These are phyloP conservation scores for Syzygium oleosum DNA, from an alignment of 345 rosid genomes.

Conservation along the genomic window DNA sequence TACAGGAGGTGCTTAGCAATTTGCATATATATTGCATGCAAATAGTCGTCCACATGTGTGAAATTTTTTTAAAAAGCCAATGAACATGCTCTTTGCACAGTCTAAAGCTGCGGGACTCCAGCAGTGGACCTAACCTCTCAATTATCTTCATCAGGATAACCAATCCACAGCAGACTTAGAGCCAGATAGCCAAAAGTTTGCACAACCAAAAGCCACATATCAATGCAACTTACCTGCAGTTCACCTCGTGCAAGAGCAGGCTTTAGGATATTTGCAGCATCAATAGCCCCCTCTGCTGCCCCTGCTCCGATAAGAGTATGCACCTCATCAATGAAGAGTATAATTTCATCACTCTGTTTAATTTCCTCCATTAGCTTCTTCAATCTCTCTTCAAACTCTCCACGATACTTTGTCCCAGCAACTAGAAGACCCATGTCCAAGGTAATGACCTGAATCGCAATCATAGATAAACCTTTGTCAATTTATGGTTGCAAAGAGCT, in stretches of 20 bases:
- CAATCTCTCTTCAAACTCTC: conserved; percentile 95
- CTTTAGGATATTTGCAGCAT: conserved; percentile 98
- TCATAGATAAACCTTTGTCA: neutral
- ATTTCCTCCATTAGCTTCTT: conserved; percentile 99
- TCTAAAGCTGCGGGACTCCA: neutral
- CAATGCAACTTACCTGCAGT: conserved; percentile 61
- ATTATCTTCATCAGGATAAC: neutral
- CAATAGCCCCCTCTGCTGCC: conserved; percentile 99
- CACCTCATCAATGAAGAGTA: conserved; percentile 97
- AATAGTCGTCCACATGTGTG: neutral
- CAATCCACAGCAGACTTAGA: neutral
- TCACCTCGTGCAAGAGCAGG: conserved; percentile 99
- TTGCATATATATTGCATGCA: neutral
- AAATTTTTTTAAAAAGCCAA: neutral
- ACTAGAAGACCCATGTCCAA: conserved; percentile 99
- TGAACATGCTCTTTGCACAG: neutral
- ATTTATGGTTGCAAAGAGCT: neutral
- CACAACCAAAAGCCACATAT: neutral
- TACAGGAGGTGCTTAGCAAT: neutral
- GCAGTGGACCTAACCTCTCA: neutral
- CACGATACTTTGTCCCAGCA: conserved; percentile 98
- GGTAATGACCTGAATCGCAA: conserved; percentile 62
- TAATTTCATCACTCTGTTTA: conserved; percentile 95
- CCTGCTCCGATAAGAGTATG: conserved; percentile 98
- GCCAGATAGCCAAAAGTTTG: neutral